Percentiles rank a stretch among this genome's conserved stretches.
These are phyloP conservation scores for Trichosporon coremiiforme DNA, from an alignment of 1,284 basidiomycete genomes.

Conservation along the genomic window DNA sequence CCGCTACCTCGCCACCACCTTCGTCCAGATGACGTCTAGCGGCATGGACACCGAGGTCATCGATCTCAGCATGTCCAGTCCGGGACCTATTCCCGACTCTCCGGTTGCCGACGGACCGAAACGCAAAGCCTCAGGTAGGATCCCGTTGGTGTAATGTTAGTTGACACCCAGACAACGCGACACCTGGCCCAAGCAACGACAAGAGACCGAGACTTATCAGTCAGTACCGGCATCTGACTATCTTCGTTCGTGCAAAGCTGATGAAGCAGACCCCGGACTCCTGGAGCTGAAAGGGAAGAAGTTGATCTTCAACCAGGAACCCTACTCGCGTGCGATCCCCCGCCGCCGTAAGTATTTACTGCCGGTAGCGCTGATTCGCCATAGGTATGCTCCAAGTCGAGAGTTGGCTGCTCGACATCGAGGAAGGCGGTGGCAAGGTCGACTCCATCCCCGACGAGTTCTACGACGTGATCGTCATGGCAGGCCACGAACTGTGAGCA, in stretches of 20 bases:
- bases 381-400: slow-evolving; percentile 39
- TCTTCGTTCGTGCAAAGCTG: not conserved
- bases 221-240: not conserved
- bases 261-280: slow-evolving; percentile 5
- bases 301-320: slow-evolving; percentile 39
- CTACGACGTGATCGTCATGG: slow-evolving; percentile 41
- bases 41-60: slow-evolving; percentile 22
- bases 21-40: not conserved
- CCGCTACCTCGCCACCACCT: not conserved
- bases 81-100: slow-evolving; percentile 10
- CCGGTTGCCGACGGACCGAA: slow-evolving; percentile 18
- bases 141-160: not conserved
- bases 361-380: not conserved
- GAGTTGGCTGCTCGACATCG: slow-evolving; percentile 40
- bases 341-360: slow-evolving; percentile 36
- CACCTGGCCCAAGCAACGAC: not conserved
- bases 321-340: slow-evolving; percentile 29
- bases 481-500: slow-evolving; percentile 49
- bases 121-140: slow-evolving; percentile 25
- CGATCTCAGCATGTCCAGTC: slow-evolving; percentile 28
- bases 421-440: slow-evolving; percentile 34
- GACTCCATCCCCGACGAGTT: slow-evolving; percentile 42
- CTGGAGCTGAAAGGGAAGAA: slow-evolving; percentile 43
- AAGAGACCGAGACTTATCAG: slow-evolving; percentile 21
- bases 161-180: slow-evolving; percentile 9